phyloP scores from a whole-genome alignment of 176 grass and related monocot genomes.

The Lolium rigidum region DNA sequence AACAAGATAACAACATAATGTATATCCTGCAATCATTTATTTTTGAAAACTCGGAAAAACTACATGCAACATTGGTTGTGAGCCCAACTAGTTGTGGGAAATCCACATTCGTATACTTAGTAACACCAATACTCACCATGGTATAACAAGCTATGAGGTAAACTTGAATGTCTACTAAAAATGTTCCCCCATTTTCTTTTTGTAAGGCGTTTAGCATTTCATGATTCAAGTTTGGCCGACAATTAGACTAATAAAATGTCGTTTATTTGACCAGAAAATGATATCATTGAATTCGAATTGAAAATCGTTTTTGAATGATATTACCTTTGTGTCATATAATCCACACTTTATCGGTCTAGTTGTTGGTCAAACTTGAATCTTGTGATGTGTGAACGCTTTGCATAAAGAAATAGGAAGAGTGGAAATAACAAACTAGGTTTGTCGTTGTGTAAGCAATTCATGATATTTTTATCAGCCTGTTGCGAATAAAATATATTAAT shows the following conservation, averaged over 20 bases:
- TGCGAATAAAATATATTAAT: neutral
- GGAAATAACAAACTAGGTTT: neutral
- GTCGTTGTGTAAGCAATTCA: neutral
- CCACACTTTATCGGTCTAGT: constrained; percentile 19
- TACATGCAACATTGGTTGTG: neutral
- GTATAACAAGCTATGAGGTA: neutral
- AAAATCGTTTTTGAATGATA: neutral
- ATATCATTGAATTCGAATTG: neutral
- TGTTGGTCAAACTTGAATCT: constrained; percentile 34
- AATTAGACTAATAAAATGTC: constrained; percentile 6
- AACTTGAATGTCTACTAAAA: neutral
- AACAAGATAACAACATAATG: constrained; percentile 1
- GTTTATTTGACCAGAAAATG: neutral
- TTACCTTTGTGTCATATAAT: constrained; percentile 14
- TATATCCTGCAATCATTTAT: neutral
- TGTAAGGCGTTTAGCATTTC: neutral
- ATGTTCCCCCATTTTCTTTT: neutral
- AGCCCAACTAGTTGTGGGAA: neutral
- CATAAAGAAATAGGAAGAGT: neutral
- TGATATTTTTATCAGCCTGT: too few relatives aligned
- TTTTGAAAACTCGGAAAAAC: neutral
- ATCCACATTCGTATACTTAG: neutral
- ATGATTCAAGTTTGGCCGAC: constrained; percentile 18
- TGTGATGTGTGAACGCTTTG: neutral
- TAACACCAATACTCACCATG: neutral